phyloP scores from a whole-genome alignment of 2,329 filamentous ascomycete species.

The Colletotrichum chrysophilum region DNA sequence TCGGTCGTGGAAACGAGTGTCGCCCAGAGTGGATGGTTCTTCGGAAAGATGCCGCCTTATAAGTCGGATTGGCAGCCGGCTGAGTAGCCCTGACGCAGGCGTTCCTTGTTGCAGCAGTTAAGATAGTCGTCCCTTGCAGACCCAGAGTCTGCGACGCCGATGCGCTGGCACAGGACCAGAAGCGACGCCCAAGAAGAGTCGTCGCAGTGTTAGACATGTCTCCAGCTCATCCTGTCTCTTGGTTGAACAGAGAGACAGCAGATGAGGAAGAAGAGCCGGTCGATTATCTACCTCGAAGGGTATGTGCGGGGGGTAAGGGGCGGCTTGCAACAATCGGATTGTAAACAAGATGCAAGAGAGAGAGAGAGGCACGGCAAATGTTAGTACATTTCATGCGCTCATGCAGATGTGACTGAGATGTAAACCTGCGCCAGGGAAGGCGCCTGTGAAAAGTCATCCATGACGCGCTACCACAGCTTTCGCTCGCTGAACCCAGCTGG shows the following conservation, averaged over 20 bases:
- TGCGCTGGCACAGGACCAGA: slow-evolving; percentile 30
- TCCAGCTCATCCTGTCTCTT: slow-evolving; percentile 37
- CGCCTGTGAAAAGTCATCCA: slow-evolving; percentile 39
- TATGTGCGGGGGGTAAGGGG: neutral
- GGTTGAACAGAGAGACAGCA: slow-evolving; percentile 14
- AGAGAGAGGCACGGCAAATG: slow-evolving; percentile 6
- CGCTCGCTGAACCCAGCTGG: slow-evolving; percentile 19
- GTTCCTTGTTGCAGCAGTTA: neutral
- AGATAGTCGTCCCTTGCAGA: slow-evolving; percentile 10
- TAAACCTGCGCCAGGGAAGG: slow-evolving; percentile 18
- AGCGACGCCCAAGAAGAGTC: slow-evolving; percentile 37
- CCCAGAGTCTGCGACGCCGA: slow-evolving; percentile 21
- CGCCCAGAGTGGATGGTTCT: slow-evolving; percentile 6
- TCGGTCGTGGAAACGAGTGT: slow-evolving; percentile 12
- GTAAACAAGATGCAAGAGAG: neutral
- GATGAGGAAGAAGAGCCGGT: neutral
- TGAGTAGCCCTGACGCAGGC: neutral
- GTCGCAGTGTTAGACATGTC: slow-evolving; percentile 43
- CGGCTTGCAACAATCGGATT: neutral
- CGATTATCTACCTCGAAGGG: neutral
- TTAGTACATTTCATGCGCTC: slow-evolving; percentile 20
- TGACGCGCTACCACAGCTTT: slow-evolving; percentile 38
- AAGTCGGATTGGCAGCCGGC: neutral
- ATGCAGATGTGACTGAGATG: slow-evolving; percentile 18
- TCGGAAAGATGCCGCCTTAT: neutral